Evolutionary conservation across 1,284 basidiomycete species (phyloP).

Genomic region (Sutorius eximius): DNA sequence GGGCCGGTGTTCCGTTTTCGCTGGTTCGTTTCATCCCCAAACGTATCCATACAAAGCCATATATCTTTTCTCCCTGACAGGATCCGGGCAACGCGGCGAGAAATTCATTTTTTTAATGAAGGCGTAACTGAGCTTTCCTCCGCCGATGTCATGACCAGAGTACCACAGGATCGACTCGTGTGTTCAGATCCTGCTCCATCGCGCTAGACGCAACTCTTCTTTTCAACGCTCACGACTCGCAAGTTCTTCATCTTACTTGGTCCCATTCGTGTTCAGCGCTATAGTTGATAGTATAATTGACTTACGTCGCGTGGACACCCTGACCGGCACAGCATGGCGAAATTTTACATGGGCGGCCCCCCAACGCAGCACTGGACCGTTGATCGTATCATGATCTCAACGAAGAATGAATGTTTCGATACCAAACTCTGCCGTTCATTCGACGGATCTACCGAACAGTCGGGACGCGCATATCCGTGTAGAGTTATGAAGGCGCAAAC

Average conservation of each 20-base stretch:
- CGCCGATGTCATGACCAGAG: constrained; percentile 18
- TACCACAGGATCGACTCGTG: constrained; percentile 7
- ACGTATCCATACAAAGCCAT: constrained; percentile 1
- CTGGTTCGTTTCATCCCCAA: constrained; percentile 20
- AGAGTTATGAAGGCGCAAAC: background rate
- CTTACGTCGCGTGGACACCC: background rate
- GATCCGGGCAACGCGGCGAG: background rate
- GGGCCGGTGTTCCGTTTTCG: background rate
- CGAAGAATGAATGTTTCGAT: background rate
- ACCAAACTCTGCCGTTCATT: constrained; percentile 4
- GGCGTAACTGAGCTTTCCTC: constrained; percentile 7
- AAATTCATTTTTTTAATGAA: constrained; percentile 15
- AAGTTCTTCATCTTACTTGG: constrained; percentile 1
- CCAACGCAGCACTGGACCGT: background rate
- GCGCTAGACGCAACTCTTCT: constrained; percentile 6
- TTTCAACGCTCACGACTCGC: constrained; percentile 10
- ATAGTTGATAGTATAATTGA: background rate
- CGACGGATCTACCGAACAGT: constrained; percentile 1
- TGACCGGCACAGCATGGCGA: constrained; percentile 24
- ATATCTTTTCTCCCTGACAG: constrained; percentile 12
- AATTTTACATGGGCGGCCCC: constrained; percentile 8
- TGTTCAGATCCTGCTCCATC: constrained; percentile 4
- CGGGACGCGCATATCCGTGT: background rate
- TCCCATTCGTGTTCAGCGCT: constrained; percentile 3
- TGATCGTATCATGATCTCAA: constrained; percentile 5